phyloP scores from a whole-genome alignment of 768 basidiomycete species.

The Sistotremastrum suecicum region DNA sequence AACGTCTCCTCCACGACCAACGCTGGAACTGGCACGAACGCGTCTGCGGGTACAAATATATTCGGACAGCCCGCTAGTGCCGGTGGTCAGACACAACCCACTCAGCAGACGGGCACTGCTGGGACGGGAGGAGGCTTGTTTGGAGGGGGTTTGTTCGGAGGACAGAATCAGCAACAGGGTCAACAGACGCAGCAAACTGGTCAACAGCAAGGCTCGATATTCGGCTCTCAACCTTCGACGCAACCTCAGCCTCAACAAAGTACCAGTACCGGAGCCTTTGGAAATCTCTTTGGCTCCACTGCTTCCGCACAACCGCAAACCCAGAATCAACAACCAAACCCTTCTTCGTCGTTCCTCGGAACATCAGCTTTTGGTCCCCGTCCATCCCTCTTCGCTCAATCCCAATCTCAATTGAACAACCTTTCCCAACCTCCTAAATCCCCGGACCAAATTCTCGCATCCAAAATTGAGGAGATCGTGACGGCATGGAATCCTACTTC shows the following conservation, averaged over 20 bases:
- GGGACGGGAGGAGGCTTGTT: slow-evolving; percentile 6
- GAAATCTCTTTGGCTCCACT: slow-evolving; percentile 8
- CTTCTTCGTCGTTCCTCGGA: slow-evolving; percentile 21
- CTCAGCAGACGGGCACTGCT: background rate
- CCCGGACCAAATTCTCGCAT: slow-evolving; percentile 23
- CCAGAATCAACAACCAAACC: slow-evolving; percentile 4
- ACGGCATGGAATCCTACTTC: slow-evolving; percentile 60
- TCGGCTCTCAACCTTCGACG: background rate
- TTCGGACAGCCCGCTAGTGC: slow-evolving; percentile 1
- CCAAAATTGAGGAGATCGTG: slow-evolving; percentile 49
- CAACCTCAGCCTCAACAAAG: slow-evolving; percentile 7
- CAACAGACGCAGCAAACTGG: background rate
- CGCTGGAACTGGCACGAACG: background rate
- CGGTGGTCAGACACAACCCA: slow-evolving; percentile 1
- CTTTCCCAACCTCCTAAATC: slow-evolving; percentile 15
- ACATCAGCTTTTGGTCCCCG: slow-evolving; percentile 15
- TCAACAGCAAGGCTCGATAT: background rate
- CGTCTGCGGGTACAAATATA: background rate
- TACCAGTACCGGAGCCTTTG: slow-evolving; percentile 5
- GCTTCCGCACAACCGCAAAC: background rate
- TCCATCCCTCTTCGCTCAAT: slow-evolving; percentile 18
- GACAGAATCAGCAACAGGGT: background rate
- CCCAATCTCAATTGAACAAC: slow-evolving; percentile 10
- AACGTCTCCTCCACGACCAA: background rate
- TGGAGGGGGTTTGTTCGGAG: background rate